Conservation (phyloP, 345 rosid species). For the Rhodamnia argentea region DNA sequence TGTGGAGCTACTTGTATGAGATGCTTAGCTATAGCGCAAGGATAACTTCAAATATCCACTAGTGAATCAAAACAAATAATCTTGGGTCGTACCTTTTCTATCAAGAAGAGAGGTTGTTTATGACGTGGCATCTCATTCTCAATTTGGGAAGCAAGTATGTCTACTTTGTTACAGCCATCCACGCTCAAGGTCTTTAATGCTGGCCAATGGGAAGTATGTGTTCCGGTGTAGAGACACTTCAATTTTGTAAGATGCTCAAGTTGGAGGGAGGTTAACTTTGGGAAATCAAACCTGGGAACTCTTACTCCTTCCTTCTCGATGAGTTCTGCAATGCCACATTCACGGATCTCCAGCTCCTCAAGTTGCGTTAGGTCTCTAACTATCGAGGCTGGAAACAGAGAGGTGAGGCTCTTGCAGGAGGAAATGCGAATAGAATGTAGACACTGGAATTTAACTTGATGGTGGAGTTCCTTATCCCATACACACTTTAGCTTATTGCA, state of each 20-base stretch:
- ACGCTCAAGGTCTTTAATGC: neutral
- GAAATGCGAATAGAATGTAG: no score
- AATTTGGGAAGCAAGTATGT: neutral
- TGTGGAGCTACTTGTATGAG: neutral
- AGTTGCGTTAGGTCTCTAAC: no score
- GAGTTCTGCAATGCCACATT: no score
- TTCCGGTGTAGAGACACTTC: neutral
- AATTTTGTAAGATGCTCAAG: neutral
- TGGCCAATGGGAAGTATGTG: rapidly evolving
- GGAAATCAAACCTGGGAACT: neutral
- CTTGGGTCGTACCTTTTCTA: neutral
- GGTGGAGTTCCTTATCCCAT: no score
- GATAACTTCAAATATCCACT: neutral
- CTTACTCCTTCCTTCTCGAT: no score
- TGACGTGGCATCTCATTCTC: neutral
- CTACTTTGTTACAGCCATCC: neutral
- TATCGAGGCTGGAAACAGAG: no score
- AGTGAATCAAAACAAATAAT: neutral
- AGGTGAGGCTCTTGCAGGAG: no score
- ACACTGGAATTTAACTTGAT: no score
- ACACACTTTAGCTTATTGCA: no score
- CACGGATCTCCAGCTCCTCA: no score
- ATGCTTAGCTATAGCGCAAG: neutral
- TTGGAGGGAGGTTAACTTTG: neutral
- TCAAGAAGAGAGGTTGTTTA: neutral